These are phyloP conservation scores for Candida wancherniae DNA, from an alignment of 805 yeast species.

Conservation along the genomic window DNA sequence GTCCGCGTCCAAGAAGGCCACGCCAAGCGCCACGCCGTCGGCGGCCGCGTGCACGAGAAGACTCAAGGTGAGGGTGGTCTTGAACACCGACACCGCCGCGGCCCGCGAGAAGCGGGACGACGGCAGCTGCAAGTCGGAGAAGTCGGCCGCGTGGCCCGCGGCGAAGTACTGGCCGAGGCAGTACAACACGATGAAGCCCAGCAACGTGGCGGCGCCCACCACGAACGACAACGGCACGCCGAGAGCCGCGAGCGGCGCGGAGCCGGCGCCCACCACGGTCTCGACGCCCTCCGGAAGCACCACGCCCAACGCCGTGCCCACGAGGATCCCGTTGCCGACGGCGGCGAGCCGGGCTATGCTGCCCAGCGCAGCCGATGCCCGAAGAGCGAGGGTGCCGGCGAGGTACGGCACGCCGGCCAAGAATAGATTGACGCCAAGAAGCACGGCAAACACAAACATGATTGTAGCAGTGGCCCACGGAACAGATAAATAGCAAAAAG, in stretches of 20 bases:
- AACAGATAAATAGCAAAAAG: no score
- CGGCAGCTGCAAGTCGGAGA: constrained; percentile 1
- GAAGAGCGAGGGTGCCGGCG: constrained; percentile 12
- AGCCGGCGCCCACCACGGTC: constrained; percentile 26
- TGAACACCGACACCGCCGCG: constrained; percentile 23
- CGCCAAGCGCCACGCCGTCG: constrained; percentile 72
- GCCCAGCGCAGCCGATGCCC: constrained; percentile 6
- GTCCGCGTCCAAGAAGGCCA: constrained; percentile 43
- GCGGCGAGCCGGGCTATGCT: constrained; percentile 38
- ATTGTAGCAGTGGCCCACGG: no score
- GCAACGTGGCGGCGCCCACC: constrained; percentile 46
- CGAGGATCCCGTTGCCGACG: constrained; percentile 55
- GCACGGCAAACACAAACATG: constrained; percentile 6
- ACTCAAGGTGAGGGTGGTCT: constrained; percentile 53
- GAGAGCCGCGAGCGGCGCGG: constrained; percentile 1
- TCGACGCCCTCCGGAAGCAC: constrained; percentile 66
- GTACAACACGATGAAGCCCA: constrained; percentile 54
- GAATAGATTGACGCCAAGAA: constrained; percentile 6
- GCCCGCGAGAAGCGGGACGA: constrained; percentile 1
- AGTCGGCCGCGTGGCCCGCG: constrained; percentile 31
- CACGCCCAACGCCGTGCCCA: constrained; percentile 55
- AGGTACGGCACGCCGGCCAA: constrained; percentile 11
- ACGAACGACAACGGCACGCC: constrained; percentile 16
- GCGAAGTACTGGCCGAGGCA: no score
- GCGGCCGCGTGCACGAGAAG: constrained; percentile 61